Base-by-base conservation (phyloP, 1,284 basidiomycete genomes). In the Puccinia polysora region DNA sequence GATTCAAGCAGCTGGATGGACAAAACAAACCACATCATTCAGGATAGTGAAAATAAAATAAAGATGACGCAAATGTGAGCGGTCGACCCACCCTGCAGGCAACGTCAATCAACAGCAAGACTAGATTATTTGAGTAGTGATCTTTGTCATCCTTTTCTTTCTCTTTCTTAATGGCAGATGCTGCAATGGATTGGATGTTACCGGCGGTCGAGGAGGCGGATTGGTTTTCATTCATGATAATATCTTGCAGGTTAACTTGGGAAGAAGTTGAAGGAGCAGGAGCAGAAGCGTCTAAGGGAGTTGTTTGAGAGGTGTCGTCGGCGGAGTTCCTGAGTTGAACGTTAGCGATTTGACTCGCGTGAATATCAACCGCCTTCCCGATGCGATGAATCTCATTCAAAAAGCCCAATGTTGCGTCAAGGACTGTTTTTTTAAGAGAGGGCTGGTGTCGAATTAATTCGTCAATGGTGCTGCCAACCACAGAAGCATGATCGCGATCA, bases 381-480 rank as follows among this genome's bases (percentile, higher is more conserved):
- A 89, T 81, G 64, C 86, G 84, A 78, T 90, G 86, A 40, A 96
- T 88, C 78, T 85, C 85, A n/a, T 84, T 82, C 75, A 97, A 81
- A 0, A 88, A 86, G 0, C 83, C 81, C 65, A 87, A 86, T 71
- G 93, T 82, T 0, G 89, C 84, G 20, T 88, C 85, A 75, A 96
- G 88, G 2, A 97, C 88, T 43, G 86, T 80, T 4, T 84, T 81
- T 79, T 94, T 95, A 69, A 98, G 83, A 0, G 85, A 84, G 1
- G 96, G 96, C 79, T 99, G 96, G 79, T 99, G 96, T 5, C 96
- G 87, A 73, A 96, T 88, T 68, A 99, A 87, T 79, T 99, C 96
- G 78, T 99, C 96, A 43, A 98, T 86, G 15, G 90, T 86, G 5
- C 87, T 87, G 1, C 96, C 96, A 70, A 97, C 87, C 55, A 91